Evolutionary conservation across 345 rosid genomes (phyloP), one percentile per base, ranked within the genome.

Genomic region (Iberis pinnata): DNA sequence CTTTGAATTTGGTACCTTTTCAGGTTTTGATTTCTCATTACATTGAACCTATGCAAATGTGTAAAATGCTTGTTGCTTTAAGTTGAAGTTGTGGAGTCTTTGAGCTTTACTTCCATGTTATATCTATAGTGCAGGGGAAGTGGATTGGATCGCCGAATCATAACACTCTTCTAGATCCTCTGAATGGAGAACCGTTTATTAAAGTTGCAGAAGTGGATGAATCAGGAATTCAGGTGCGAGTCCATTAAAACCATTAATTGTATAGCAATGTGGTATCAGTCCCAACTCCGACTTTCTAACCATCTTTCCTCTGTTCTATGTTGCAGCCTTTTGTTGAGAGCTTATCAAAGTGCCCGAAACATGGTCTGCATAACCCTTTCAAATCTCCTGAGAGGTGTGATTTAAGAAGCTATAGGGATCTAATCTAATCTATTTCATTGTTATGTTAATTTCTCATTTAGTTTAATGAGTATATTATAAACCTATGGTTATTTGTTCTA

Each of bases 281-380:
- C 13, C 4, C 27, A 44, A 9, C 57, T 15, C 16, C 32, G 40
- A 17, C 19, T 4, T 25, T n/a, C 6, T 22, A 2, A 22, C 6
- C 3, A 18, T 43, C 47, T 22, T 56, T 41, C 42, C 19, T 44
- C 6, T 69, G 53, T 56, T 75, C 49, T 61, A 43, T 54, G 55
- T 53, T 76, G 75, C 74, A 92, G 98, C 93, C 95, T 61, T 92
- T 78, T 77, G 89, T 88, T 44, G 93, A 85, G 69, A 88, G 98
- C 80, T 80, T 92, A 76, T 61, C 83, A 53, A 78, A 77, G 72
- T 92, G 98, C 74, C 89, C 96, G 0, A 92, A 92, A 75, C 95
- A 85, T 77, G 98, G 96, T 54, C 63, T 92, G 7, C 98, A 85
- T 75, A 92, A 92, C 79, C 98, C 98, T 60, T 92, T 92, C 65